phyloP scores from a whole-genome alignment of 352 stramenopile genomes.

The Phytophthora fragariae region DNA sequence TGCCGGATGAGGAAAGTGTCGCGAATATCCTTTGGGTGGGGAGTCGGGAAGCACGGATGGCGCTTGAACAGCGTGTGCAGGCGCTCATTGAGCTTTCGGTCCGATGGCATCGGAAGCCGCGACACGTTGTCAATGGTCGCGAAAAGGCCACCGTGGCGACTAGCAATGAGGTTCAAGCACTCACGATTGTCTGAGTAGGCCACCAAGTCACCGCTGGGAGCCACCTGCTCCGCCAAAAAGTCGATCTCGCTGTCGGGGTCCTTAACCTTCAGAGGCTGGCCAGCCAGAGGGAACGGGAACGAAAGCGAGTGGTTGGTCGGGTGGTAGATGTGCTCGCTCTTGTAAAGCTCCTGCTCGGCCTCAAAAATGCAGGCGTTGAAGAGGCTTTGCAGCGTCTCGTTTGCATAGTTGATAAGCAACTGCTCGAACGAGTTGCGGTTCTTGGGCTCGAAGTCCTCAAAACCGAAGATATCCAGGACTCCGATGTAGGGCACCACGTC shows the following conservation, averaged over 20 bases:
- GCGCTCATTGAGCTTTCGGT: slow-evolving; percentile 88
- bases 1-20: slow-evolving; percentile 89
- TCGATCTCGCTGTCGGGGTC: slow-evolving; percentile 46
- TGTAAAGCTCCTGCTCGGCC: slow-evolving; percentile 86
- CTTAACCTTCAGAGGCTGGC: slow-evolving; percentile 38
- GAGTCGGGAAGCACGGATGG: slow-evolving; percentile 83
- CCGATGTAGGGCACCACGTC: slow-evolving; percentile 90
- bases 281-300: slow-evolving; percentile 76
- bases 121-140: slow-evolving; percentile 88
- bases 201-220: slow-evolving; percentile 58
- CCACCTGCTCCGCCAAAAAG: slow-evolving; percentile 50
- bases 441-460: slow-evolving; percentile 91
- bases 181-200: slow-evolving; percentile 88
- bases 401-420: slow-evolving; percentile 94
- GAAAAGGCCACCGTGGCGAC: slow-evolving; percentile 83
- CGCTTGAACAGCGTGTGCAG: slow-evolving; percentile 86
- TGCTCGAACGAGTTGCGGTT: slow-evolving; percentile 93
- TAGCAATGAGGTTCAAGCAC: slow-evolving; percentile 87
- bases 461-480: slow-evolving; percentile 94
- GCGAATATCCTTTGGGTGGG: slow-evolving; percentile 85
- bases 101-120: slow-evolving; percentile 85
- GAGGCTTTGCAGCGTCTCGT: slow-evolving; percentile 90
- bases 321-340: slow-evolving; percentile 82
- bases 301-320: slow-evolving; percentile 85
- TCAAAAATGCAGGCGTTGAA: slow-evolving; percentile 93